Conservation (phyloP, 2,329 filamentous ascomycete genomes). For the Cercospora beticola region DNA sequence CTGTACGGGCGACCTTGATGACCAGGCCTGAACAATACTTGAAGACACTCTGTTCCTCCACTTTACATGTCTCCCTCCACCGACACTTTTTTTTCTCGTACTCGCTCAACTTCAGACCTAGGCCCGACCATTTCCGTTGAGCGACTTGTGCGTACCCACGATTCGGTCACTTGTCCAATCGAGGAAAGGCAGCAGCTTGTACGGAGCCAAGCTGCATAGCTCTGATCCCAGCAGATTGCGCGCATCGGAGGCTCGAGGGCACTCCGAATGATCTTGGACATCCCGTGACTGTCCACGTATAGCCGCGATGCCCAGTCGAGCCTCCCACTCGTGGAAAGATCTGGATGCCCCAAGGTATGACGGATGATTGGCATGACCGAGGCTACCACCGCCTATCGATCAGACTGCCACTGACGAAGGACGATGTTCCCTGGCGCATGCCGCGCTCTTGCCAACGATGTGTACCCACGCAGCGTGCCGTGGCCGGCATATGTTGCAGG, state of each 20-base stretch:
- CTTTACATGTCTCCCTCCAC: not conserved
- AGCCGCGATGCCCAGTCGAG: not conserved
- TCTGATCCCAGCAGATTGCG: not conserved
- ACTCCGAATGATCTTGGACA: not conserved
- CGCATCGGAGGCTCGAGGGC: not conserved
- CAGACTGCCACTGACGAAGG: not conserved
- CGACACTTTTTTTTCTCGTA: not conserved
- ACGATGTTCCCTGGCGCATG: constrained; percentile 6
- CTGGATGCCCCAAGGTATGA: not conserved
- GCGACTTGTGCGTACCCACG: not conserved
- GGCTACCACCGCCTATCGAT: not conserved
- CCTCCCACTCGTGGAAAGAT: not conserved
- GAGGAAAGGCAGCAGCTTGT: not conserved
- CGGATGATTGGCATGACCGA: not conserved
- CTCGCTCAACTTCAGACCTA: not conserved
- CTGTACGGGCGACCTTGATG: not conserved
- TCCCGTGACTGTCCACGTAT: not conserved
- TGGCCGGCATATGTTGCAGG: constrained; percentile 3
- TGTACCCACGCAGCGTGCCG: constrained; percentile 12
- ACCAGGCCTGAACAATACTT: not conserved
- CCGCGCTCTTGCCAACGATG: constrained; percentile 5
- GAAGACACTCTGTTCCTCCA: not conserved
- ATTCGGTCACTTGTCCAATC: not conserved
- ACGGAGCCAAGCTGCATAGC: not conserved
- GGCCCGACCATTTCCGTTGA: not conserved